A percentile compares a stretch with the other conserved stretches of the same genome.
phyloP scores from a whole-genome alignment of 139 green algal species.

The Chlamydomonas schloesseri region DNA sequence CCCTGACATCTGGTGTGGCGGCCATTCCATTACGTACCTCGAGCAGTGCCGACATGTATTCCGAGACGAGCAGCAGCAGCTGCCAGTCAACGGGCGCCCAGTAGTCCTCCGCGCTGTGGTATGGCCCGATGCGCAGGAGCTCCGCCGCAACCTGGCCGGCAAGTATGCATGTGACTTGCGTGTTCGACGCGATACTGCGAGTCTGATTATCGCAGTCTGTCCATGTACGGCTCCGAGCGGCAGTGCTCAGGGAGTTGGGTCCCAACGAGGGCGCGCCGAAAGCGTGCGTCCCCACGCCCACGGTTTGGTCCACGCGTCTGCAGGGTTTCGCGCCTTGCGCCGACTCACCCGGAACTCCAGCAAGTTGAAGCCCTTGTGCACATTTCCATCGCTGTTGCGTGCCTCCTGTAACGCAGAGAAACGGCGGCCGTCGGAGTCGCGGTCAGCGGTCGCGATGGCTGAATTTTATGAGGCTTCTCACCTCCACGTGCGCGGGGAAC shows the following conservation, averaged over 20 bases:
- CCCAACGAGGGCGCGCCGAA: background rate
- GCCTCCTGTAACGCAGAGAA: background rate
- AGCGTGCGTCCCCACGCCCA: no score
- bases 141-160: constrained; percentile 30
- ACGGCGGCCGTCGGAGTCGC: no score
- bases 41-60: constrained; percentile 32
- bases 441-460: no score
- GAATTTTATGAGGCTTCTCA: no score
- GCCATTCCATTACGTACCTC: background rate
- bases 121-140: constrained; percentile 16
- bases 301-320: no score
- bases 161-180: no score
- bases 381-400: background rate
- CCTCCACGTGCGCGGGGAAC: background rate
- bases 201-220: no score
- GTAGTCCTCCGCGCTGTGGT: constrained; percentile 26
- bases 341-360: background rate
- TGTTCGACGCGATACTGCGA: no score
- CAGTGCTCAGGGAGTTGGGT: background rate
- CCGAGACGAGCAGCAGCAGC: constrained; percentile 36
- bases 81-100: constrained; percentile 40
- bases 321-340: background rate
- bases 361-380: background rate
- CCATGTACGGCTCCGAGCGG: background rate
- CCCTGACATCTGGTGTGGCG: no score